Evolutionary conservation across 306 rosid genomes (phyloP), one percentile per base, ranked within the genome.

Genomic region (Oxytropis ochrocephala): DNA sequence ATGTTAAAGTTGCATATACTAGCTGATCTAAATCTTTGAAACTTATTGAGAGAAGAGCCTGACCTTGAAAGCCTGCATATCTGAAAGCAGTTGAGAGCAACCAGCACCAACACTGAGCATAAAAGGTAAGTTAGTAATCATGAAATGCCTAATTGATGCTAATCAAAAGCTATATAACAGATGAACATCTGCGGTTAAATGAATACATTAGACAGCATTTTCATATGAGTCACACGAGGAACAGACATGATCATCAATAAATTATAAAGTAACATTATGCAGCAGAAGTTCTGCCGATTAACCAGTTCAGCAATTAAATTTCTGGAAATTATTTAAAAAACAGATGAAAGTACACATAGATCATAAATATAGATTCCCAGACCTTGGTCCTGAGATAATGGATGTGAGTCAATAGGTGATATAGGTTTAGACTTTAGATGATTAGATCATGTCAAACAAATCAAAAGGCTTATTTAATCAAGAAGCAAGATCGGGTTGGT

Each of bases 61-160:
- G 62, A 91, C 99, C 97, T 95, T 95, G 89, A 91, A 95, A 77
- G 99, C 97, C 81, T 95, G 99, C 99, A 95, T 95, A 78, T 95
- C 99, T 12, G 99, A 95, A 70, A 91, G 96, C 54, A 95, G 96
- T 82, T 95, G 99, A 64, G 99, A 95, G 83, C 99, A 95, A 58
- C 96, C 99, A 78, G 97, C 99, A 74, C 99, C 97, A 84, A 95
- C 99, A 77, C 99, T 95, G 88, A 73, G 16, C 81, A 89, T 13
- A 73, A 75, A 77, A 81, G 69, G 73, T 44, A 70, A 78, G 77
- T 74, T 17, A n/a, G 79, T 55, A 65, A 70, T 85, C 80, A 88
- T 63, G 69, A 61, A 80, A 75, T 69, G 50, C 63, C 50, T 3
- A 69, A 38, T 17, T 44, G 64, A 55, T 50, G 21, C 56, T 47